Base-by-base conservation (phyloP, 441 rosid genomes). In the Populus hybrid region DNA sequence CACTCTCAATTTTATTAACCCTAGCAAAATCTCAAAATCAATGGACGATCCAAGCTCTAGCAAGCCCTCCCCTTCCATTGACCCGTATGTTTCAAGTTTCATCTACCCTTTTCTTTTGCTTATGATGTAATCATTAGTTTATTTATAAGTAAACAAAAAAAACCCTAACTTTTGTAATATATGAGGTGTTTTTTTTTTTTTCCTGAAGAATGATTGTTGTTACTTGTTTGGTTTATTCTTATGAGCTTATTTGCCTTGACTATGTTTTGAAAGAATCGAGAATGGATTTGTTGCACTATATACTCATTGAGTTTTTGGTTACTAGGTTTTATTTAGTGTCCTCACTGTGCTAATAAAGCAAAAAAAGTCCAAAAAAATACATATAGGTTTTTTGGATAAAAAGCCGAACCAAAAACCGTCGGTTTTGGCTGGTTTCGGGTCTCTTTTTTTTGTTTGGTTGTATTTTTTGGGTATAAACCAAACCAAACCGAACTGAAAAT, bases 21-120 rank as follows among this genome's bases (percentile, higher is more conserved):
- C 23, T 23, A 61, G 12, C 8, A 69, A 76, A 67, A 14, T 5
- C 10, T 35, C 10, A 28, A 11, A 42, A 34, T 9, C 18, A 67
- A 78, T 78, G 86, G 81, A 69, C 8, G 78, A 76, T 70, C 75
- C 63, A 65, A 64, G 67, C 80, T 73, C 75, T 2, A 59, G 24
- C 50, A 69, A 74, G 14, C 77, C 77, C 32, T 59, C 73, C 6
- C 70, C 78, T 73, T 77, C 83, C 9, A 59, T 73, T 42, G 78
- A 78, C 46, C 67, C 70, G 84, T 78, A 70, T 7, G 30, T 28
- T 28, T 28, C 30, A 28, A 28, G 82, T 67, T 3, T 35, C 34
- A 2, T 57, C 23, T 34, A 8, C 2, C 34, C 16, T n/a, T 35
- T 65, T 23, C n/a, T 1, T 40, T 24, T 28, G 64, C 18, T 71